Evolutionary conservation across 306 rosid species (phyloP), one percentile per base, ranked within the genome.

Genomic region (Dicorynia guianensis): DNA sequence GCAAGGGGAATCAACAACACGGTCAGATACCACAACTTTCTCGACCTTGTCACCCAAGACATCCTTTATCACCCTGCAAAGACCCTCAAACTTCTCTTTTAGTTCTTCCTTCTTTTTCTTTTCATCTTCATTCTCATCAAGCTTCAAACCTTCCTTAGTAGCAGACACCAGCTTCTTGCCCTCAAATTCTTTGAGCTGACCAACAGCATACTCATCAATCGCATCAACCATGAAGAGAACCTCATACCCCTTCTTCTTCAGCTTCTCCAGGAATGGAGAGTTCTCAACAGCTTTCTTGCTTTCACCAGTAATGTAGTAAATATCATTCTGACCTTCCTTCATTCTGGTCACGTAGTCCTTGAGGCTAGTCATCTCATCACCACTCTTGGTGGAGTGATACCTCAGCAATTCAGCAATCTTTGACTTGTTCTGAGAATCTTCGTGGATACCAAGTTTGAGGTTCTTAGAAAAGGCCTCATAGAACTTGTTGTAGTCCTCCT

Each of bases 281-380:
- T 93, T 93, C 75, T 93, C 98, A 0, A 93, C 98, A 0, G 98
- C 96, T 54, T 89, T 91, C 89, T 90, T 93, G 84, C 96, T 91
- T 65, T 93, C 98, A 57, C 97, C 98, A 4, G 97, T 93, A 6
- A 93, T 91, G 89, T 82, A 93, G 79, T 88, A 93, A 48, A 93
- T 93, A 35, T 89, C 98, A 52, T 4, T 80, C 86, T 93, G 98
- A 54, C 98, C 97, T 59, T 93, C 98, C 94, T 93, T 93, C 97
- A 93, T 93, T 83, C 98, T 87, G 47, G 98, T 93, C 57, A 93
- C 96, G 0, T 93, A 93, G 58, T 93, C 98, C 89, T 93, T 93
- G 6, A 93, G 82, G 77, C 97, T 93, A 20, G 98, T 93, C 89
- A 91, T 0, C 76, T 93, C 98, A 30, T 93, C 98, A 9, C 97